Evolutionary conservation across 352 stramenopile genomes (phyloP).

Genomic region (Pythium monospermum): DNA sequence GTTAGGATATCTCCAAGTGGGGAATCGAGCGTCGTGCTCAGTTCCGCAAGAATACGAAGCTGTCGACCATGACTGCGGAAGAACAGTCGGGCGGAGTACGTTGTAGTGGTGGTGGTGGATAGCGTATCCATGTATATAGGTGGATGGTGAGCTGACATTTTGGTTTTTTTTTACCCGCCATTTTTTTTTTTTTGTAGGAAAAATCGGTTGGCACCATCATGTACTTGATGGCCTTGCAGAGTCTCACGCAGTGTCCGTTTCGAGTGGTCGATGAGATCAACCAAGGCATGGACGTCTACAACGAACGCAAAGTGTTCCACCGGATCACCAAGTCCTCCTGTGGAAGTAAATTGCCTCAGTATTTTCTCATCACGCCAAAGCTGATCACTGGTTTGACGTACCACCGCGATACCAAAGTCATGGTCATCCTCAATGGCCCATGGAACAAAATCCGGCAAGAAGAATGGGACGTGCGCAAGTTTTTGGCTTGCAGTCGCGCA

Average conservation of each 20-base stretch:
- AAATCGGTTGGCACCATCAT: constrained; percentile 90
- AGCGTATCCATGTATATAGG: too few relatives aligned
- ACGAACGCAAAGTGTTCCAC: constrained; percentile 87
- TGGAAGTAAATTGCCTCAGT: constrained; percentile 81
- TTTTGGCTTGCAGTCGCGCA: constrained; percentile 34
- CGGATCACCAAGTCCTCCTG: constrained; percentile 86
- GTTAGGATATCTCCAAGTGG: constrained; percentile 83
- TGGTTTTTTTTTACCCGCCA: constrained; percentile 1
- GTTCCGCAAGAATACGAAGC: constrained; percentile 81
- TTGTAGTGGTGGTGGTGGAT: constrained; percentile 2
- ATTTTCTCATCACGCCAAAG: constrained; percentile 88
- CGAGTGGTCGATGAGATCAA: constrained; percentile 89
- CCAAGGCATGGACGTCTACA: constrained; percentile 89
- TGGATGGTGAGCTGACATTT: too few relatives aligned
- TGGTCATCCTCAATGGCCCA: constrained; percentile 83
- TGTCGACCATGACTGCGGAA: constrained; percentile 82
- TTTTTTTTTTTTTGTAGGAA: constrained; percentile 37
- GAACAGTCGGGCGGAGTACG: constrained; percentile 83
- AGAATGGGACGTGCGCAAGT: constrained; percentile 56
- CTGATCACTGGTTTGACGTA: constrained; percentile 82
- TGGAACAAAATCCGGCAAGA: constrained; percentile 81
- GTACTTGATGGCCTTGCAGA: constrained; percentile 89
- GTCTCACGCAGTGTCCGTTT: constrained; percentile 82
- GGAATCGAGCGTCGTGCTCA: constrained; percentile 80
- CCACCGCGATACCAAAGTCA: constrained; percentile 84